Conservation (phyloP, 2,329 filamentous ascomycete genomes). For the Penicillium capsulatum region DNA sequence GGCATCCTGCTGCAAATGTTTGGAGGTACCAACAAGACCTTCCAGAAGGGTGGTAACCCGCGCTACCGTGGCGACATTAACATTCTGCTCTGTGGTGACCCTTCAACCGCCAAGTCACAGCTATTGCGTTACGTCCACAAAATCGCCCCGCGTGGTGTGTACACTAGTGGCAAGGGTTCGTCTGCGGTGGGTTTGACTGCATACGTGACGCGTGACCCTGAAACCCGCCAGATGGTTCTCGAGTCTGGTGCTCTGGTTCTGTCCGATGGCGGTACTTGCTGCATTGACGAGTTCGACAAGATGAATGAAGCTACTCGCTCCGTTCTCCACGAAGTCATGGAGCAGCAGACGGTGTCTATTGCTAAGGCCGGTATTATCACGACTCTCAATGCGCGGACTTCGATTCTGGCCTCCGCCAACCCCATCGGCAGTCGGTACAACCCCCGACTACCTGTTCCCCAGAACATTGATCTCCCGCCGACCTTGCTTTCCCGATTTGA, state of each 20-base stretch:
- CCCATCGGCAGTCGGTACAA: constrained; percentile 98
- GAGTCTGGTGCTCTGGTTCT: constrained; percentile 71
- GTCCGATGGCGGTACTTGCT: constrained; percentile 71
- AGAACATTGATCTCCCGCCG: constrained; percentile 95
- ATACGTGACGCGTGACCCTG: constrained; percentile 71
- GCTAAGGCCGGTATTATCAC: constrained; percentile 76
- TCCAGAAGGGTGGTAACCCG: constrained; percentile 91
- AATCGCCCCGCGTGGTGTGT: constrained; percentile 84
- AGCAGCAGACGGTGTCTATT: constrained; percentile 74
- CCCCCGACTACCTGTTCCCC: constrained; percentile 86
- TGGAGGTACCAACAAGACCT: constrained; percentile 95
- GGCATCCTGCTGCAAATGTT: constrained; percentile 95
- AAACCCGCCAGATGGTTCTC: constrained; percentile 68
- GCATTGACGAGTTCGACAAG: constrained; percentile 76
- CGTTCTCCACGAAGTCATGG: constrained; percentile 75
- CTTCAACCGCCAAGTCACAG: constrained; percentile 94
- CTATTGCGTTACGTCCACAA: constrained; percentile 93
- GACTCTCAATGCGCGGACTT: constrained; percentile 90
- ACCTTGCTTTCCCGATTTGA: constrained; percentile 95
- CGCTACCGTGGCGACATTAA: constrained; percentile 98
- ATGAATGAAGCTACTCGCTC: constrained; percentile 72
- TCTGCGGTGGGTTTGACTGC: constrained; percentile 72
- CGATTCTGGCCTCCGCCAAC: constrained; percentile 93
- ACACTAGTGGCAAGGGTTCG: constrained; percentile 71
- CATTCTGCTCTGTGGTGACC: constrained; percentile 91